These are phyloP conservation scores for Phytophthora ramorum DNA, from an alignment of 352 stramenopile species.

Conservation along the genomic window DNA sequence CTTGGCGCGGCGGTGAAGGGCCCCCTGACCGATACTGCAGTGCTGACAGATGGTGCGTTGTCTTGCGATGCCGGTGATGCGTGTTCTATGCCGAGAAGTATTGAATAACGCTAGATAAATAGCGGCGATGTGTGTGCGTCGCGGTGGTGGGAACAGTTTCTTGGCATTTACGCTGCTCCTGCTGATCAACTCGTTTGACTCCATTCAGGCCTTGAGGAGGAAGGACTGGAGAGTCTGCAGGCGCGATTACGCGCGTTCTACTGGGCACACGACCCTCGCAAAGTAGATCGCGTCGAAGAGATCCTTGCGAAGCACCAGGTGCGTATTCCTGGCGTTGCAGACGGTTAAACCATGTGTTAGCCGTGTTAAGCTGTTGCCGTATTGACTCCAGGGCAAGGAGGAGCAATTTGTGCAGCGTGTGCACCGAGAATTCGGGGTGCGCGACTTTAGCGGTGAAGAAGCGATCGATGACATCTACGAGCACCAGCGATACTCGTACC, in stretches of 20 bases:
- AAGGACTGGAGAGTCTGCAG: constrained; percentile 30
- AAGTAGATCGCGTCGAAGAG: constrained; percentile 69
- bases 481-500: constrained; percentile 83
- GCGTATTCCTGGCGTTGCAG: neutral
- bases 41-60: constrained; percentile 17
- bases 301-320: constrained; percentile 57
- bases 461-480: constrained; percentile 83
- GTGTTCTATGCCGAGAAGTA: neutral
- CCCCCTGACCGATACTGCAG: neutral
- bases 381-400: constrained; percentile 47
- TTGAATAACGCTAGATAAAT: constrained; percentile 14
- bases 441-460: constrained; percentile 72
- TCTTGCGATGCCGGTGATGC: constrained; percentile 1
- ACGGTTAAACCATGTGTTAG: constrained; percentile 2
- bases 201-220: constrained; percentile 19
- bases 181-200: constrained; percentile 3
- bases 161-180: neutral
- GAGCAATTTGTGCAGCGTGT: constrained; percentile 67
- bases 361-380: neutral
- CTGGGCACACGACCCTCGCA: constrained; percentile 75
- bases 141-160: neutral
- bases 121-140: neutral
- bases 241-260: constrained; percentile 68
- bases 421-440: constrained; percentile 69
- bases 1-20: neutral